A percentile compares a stretch with the other conserved stretches of the same genome.
Conservation (phyloP, 2,329 filamentous ascomycete species). For the Arthrobotrys megalospora region DNA sequence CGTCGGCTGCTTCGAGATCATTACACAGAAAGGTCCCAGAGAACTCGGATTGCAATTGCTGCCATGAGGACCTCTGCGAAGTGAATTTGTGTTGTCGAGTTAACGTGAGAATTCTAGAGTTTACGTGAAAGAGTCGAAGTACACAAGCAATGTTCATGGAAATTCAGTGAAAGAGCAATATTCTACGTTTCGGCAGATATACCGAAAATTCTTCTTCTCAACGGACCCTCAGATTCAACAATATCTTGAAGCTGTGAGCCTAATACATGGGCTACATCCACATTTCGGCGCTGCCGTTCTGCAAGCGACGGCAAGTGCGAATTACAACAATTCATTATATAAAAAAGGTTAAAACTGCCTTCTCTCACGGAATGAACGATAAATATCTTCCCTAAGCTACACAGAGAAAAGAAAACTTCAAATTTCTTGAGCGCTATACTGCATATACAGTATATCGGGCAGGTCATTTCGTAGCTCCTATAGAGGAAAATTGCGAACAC, state of each 20-base stretch:
- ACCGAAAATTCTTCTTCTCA: background rate
- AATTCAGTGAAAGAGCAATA: background rate
- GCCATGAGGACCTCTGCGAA: too few relatives aligned
- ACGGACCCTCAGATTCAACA: background rate
- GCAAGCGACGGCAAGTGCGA: conserved; percentile 51
- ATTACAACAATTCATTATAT: conserved; percentile 41
- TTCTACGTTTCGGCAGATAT: background rate
- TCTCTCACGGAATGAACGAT: conserved; percentile 20
- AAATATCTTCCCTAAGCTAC: background rate
- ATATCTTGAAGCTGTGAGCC: conserved; percentile 33
- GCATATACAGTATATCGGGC: background rate
- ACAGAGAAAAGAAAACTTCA: background rate
- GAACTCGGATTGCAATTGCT: too few relatives aligned
- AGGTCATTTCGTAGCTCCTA: background rate
- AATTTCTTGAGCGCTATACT: background rate
- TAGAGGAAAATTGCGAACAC: background rate
- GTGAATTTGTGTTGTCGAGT: too few relatives aligned
- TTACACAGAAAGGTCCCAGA: too few relatives aligned
- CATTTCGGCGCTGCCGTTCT: conserved; percentile 57
- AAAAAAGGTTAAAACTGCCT: conserved; percentile 46
- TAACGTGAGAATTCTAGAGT: too few relatives aligned
- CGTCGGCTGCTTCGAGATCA: too few relatives aligned
- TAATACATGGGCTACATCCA: conserved; percentile 35
- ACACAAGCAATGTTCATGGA: too few relatives aligned
- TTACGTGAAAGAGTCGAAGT: too few relatives aligned